phyloP scores from a whole-genome alignment of 208 protist species.

The Acanthamoeba rhysodes region DNA sequence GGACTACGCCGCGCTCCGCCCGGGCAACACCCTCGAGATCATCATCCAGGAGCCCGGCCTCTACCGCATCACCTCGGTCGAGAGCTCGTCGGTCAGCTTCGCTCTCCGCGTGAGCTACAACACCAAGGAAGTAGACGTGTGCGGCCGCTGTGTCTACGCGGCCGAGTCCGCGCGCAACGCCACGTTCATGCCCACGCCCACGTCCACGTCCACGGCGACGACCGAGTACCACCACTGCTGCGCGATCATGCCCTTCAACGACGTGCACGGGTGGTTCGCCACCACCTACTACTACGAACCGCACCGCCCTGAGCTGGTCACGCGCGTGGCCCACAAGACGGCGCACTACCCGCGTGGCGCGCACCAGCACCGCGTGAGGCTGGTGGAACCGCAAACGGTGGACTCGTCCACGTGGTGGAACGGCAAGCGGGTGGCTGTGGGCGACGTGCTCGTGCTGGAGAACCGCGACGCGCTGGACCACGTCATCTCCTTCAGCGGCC shows the following conservation, averaged over 20 bases:
- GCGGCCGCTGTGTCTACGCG: slow-evolving; percentile 49
- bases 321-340: background rate
- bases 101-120: background rate
- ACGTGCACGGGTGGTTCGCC: slow-evolving; percentile 41
- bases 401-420: background rate
- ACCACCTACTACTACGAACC: slow-evolving; percentile 2
- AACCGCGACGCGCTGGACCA: slow-evolving; percentile 20
- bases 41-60: slow-evolving; percentile 31
- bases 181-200: background rate
- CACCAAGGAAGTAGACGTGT: background rate
- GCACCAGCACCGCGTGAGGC: background rate
- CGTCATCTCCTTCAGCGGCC: slow-evolving; percentile 62
- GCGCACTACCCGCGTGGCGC: background rate
- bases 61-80: background rate
- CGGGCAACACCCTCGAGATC: slow-evolving; percentile 37
- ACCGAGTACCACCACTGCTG: slow-evolving; percentile 57
- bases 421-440: background rate
- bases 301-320: background rate
- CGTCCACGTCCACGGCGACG: background rate
- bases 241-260: background rate
- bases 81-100: slow-evolving; percentile 56
- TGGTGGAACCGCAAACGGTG: slow-evolving; percentile 23
- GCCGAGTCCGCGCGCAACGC: background rate
- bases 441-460: slow-evolving; percentile 39
- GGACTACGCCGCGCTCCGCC: background rate